Percentiles rank a stretch among this genome's conserved stretches.
Conservation (phyloP, 352 stramenopile species). For the Phytophthora boehmeriae region DNA sequence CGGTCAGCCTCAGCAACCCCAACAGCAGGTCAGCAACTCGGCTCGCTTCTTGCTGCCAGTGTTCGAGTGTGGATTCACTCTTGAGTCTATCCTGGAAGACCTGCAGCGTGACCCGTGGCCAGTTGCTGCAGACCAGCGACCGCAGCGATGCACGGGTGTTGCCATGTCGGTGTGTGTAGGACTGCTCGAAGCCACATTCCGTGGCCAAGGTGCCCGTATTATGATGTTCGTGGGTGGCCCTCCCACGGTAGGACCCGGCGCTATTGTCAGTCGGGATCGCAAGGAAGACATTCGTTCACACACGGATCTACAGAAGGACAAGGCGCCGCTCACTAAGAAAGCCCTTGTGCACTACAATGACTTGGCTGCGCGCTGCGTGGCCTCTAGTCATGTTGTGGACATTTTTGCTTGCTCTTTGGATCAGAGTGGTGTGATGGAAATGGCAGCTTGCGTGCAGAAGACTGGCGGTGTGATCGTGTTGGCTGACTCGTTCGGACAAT, state of each 20-base stretch:
- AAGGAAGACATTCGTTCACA: constrained; percentile 98
- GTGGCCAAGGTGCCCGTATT: constrained; percentile 94
- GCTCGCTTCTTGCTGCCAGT: constrained; percentile 96
- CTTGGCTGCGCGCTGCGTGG: constrained; percentile 92
- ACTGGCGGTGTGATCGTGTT: constrained; percentile 99
- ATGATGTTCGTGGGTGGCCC: constrained; percentile 99
- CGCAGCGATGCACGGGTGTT: constrained; percentile 96
- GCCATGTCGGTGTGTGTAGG: constrained; percentile 96
- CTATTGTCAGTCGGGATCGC: constrained; percentile 95
- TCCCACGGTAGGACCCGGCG: constrained; percentile 95
- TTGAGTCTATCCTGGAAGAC: constrained; percentile 99
- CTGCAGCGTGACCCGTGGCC: constrained; percentile 98
- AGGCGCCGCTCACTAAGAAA: constrained; percentile 95
- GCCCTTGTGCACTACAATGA: constrained; percentile 95
- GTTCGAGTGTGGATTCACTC: constrained; percentile 95
- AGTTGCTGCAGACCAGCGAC: constrained; percentile 94
- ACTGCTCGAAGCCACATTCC: constrained; percentile 96
- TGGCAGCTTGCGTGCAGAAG: constrained; percentile 97
- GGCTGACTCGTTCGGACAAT: constrained; percentile 98
- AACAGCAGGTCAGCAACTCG: constrained; percentile 86
- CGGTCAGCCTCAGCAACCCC: constrained; percentile 67
- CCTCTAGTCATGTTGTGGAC: constrained; percentile 96
- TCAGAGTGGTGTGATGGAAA: constrained; percentile 98
- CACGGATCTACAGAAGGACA: constrained; percentile 95
- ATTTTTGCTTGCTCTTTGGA: constrained; percentile 99